Percentiles rank a stretch among this genome's conserved stretches.
Conservation (phyloP, 306 rosid species). For the Mucuna pruriens region DNA sequence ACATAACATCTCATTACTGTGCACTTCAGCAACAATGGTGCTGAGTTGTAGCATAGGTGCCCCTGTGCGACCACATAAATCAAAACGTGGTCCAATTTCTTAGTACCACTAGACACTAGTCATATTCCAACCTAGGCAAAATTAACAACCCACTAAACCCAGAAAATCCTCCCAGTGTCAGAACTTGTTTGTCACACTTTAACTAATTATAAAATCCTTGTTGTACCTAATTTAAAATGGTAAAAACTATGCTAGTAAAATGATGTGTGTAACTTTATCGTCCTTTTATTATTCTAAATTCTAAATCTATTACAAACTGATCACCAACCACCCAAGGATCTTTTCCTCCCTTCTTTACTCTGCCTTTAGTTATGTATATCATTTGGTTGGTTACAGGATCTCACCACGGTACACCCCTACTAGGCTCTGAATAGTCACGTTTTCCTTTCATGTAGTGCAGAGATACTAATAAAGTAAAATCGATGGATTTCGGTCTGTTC, state of each 20-base stretch:
- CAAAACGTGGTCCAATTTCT: background rate
- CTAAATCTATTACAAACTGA: background rate
- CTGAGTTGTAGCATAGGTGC: constrained; percentile 12
- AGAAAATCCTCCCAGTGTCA: background rate
- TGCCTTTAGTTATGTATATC: background rate
- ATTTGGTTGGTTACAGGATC: background rate
- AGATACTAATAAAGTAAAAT: background rate
- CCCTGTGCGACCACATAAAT: background rate
- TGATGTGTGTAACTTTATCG: background rate
- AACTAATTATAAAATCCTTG: background rate
- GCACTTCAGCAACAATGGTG: constrained; percentile 46
- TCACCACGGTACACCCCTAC: too few species aligned
- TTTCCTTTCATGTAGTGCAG: background rate
- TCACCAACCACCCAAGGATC: background rate
- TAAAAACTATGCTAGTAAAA: background rate
- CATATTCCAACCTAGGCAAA: background rate
- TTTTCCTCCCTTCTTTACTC: background rate
- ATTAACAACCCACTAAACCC: background rate
- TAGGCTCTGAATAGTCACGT: background rate
- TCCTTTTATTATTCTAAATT: background rate
- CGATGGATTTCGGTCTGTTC: background rate
- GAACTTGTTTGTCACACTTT: background rate
- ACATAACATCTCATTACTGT: constrained; percentile 27
- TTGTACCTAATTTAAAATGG: background rate
- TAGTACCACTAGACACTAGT: background rate